Percentiles rank a stretch among this genome's conserved stretches.
phyloP scores from a whole-genome alignment of 495 filamentous ascomycete species.

The Aspergillus ostianus region DNA sequence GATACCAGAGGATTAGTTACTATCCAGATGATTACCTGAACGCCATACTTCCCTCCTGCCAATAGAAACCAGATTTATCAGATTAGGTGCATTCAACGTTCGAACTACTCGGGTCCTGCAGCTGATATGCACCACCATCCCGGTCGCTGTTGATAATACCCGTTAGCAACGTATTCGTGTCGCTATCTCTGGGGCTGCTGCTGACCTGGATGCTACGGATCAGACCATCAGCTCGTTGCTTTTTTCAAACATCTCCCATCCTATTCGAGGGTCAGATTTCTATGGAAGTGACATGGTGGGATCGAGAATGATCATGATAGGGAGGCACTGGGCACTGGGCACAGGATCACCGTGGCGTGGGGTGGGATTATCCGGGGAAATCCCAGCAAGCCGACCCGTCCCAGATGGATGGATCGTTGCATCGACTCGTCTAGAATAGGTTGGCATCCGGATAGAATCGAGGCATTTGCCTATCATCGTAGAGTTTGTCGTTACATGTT shows the following conservation, averaged over 20 bases:
- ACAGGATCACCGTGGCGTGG: slow-evolving; percentile 22
- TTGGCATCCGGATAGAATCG: not conserved
- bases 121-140: slow-evolving; percentile 23
- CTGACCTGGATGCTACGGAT: not conserved
- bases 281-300: too few relatives aligned
- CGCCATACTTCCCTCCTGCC: slow-evolving; percentile 1
- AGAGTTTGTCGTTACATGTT: not conserved
- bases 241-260: not conserved
- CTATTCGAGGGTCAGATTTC: not conserved
- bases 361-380: slow-evolving; percentile 26
- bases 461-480: not conserved
- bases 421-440: not conserved
- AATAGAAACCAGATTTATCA: slow-evolving; percentile 12
- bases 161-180: slow-evolving; percentile 20
- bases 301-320: not conserved
- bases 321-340: slow-evolving; percentile 1
- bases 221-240: not conserved
- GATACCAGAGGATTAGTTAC: not conserved
- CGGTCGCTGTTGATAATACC: slow-evolving; percentile 22
- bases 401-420: not conserved
- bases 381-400: not conserved
- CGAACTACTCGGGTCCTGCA: slow-evolving; percentile 21
- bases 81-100: slow-evolving; percentile 19
- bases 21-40: not conserved
- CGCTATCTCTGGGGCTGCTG: slow-evolving; percentile 15